phyloP scores from a whole-genome alignment of 148 eudicot genomes.

The Dianthus caryophyllus region DNA sequence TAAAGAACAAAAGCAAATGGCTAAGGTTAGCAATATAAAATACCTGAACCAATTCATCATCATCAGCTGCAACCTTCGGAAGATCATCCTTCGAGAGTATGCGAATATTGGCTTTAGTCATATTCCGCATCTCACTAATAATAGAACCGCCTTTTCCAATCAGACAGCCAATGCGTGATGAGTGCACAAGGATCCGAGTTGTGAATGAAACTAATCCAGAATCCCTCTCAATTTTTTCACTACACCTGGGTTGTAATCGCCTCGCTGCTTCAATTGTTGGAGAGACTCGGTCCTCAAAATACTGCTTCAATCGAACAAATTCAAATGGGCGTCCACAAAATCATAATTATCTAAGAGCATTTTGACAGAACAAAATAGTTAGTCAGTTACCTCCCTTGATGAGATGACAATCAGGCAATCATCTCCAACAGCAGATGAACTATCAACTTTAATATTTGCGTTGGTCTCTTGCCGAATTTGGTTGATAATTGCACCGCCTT shows the following conservation, averaged over 20 bases:
- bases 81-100: slow-evolving; percentile 80
- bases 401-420: slow-evolving; percentile 77
- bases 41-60: slow-evolving; percentile 99
- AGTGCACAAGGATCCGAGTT: slow-evolving; percentile 73
- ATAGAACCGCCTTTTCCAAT: slow-evolving; percentile 97
- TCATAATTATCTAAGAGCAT: neutral
- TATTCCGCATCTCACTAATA: slow-evolving; percentile 80
- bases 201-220: slow-evolving; percentile 80
- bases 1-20: neutral
- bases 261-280: slow-evolving; percentile 92
- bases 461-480: slow-evolving; percentile 93
- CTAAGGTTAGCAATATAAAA: neutral
- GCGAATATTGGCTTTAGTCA: slow-evolving; percentile 89
- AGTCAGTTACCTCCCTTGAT: slow-evolving; percentile 83
- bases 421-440: slow-evolving; percentile 75
- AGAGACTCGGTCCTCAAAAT: slow-evolving; percentile 79
- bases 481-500: slow-evolving; percentile 84
- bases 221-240: slow-evolving; percentile 95
- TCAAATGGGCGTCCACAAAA: neutral
- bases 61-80: slow-evolving; percentile 83
- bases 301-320: slow-evolving; percentile 29
- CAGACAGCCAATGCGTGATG: slow-evolving; percentile 81
- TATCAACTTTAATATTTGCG: slow-evolving; percentile 87
- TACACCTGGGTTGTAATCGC: slow-evolving; percentile 92
- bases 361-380: slow-evolving; percentile 1